Evolutionary conservation across 1,284 basidiomycete genomes (phyloP), one percentile per base, ranked within the genome.

Genomic region (Ganoderma sinense): DNA sequence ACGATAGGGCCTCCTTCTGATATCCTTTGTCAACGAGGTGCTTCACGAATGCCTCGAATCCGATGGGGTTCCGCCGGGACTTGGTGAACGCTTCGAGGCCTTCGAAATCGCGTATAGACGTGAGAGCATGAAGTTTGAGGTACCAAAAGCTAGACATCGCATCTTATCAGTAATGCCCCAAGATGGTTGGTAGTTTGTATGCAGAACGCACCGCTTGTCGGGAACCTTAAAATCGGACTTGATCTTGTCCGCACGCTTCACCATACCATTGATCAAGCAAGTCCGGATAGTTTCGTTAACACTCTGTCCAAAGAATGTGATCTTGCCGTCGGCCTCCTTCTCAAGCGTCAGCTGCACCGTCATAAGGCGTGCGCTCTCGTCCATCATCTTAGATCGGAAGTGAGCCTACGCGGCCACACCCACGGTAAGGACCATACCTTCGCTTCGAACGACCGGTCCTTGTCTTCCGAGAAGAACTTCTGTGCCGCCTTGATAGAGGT

Each of bases 381-480:
- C 96, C 83, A 92, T 93, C 89, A 96, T 94, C 95, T 98, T 73
- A 16, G 1, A 18, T 16, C 16, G 7, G 33, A 10, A 14, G 26
- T 23, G 45, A 48, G 20, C 56, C 4, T 40, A 48, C 64, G 8
- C 40, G 56, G 13, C 18, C 10, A n/a, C 51, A 1, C n/a, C 26
- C 40, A 33, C 23, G 23, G 14, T 23, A 31, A 43, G 33, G 0
- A 18, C 69, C 80, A 45, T 68, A 95, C 96, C 89, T 94, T 98
- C 4, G 96, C 90, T 80, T 99, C 97, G 76, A 98, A 97, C 0
- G 81, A 78, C 4, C 93, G 86, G 74, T 98, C 97, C 80, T 96
- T 97, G 79, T 99, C 97, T 78, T 99, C 97, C 0, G 90, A 91
- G 78, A 98, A 97, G 81, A 95, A 96, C 78, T 97, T 98, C 75